Evolutionary conservation across 768 basidiomycete species (phyloP).

Genomic region (Mycena filopes): DNA sequence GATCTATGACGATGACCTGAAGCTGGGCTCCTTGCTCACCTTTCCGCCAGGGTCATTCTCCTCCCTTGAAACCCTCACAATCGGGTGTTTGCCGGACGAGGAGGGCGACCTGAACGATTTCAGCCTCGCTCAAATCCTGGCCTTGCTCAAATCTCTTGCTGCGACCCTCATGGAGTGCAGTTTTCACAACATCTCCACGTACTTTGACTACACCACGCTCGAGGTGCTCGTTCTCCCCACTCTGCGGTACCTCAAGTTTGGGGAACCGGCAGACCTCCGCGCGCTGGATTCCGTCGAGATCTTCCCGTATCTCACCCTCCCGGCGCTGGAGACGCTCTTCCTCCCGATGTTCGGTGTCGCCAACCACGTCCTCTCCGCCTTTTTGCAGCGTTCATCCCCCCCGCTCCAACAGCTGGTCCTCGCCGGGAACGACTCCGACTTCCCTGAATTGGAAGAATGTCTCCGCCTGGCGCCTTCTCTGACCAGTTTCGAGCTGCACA

Average conservation of each 20-base stretch:
- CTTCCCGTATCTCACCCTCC: neutral
- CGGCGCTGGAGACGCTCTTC: neutral
- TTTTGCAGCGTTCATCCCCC: neutral
- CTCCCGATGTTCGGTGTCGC: neutral
- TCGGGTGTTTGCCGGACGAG: neutral
- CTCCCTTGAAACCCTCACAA: neutral
- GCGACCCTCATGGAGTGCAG: neutral
- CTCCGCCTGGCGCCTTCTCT: neutral
- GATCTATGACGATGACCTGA: neutral
- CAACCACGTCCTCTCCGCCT: neutral
- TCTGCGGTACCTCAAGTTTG: neutral
- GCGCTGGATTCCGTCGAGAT: neutral
- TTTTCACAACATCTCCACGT: neutral
- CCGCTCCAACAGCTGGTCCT: neutral
- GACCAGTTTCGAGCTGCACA: neutral
- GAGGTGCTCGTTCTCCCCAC: slow-evolving; percentile 1
- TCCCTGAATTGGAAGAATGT: neutral
- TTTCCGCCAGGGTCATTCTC: neutral
- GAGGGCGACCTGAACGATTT: neutral
- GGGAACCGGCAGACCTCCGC: neutral
- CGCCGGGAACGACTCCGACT: no score
- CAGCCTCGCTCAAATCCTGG: neutral
- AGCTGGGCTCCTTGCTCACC: neutral
- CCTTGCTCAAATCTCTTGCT: neutral
- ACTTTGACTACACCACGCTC: neutral